These are phyloP conservation scores for Venustampulla echinocandica DNA, from an alignment of 495 filamentous ascomycete species.

Conservation along the genomic window DNA sequence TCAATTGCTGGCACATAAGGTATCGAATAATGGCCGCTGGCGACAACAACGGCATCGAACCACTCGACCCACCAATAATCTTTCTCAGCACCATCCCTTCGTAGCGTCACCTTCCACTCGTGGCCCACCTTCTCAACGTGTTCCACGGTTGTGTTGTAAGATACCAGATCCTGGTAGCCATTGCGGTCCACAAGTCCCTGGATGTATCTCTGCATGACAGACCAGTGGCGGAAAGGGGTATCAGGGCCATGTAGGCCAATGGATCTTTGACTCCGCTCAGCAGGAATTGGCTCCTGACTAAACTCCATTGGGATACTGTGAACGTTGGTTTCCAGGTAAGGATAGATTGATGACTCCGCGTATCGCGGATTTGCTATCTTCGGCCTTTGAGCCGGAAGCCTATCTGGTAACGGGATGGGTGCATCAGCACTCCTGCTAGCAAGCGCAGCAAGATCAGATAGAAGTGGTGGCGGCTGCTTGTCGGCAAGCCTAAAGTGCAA, in stretches of 20 bases:
- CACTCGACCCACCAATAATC: conserved; percentile 39
- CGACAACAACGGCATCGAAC: conserved; percentile 76
- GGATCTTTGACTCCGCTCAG: conserved; percentile 20
- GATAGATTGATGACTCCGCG: conserved; percentile 38
- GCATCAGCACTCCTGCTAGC: conserved; percentile 39
- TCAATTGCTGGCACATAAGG: conserved; percentile 58
- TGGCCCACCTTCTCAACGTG: conserved; percentile 24
- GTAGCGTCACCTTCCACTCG: conserved; percentile 29
- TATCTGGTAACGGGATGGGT: conserved; percentile 36
- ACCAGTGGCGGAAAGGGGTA: conserved; percentile 33
- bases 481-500: conserved; percentile 15
- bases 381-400: conserved; percentile 38
- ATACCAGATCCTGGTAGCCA: conserved; percentile 28
- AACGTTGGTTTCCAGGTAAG: conserved; percentile 37
- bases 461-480: conserved; percentile 19
- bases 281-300: conserved; percentile 32
- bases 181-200: conserved; percentile 25
- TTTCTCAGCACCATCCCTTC: conserved; percentile 21
- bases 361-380: conserved; percentile 36
- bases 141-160: conserved; percentile 34
- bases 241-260: conserved; percentile 27
- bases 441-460: conserved; percentile 32
- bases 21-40: conserved; percentile 70
- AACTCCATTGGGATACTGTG: conserved; percentile 31
- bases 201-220: conserved; percentile 28